phyloP scores from a whole-genome alignment of 1,284 basidiomycete genomes.

The Boletus smithii region DNA sequence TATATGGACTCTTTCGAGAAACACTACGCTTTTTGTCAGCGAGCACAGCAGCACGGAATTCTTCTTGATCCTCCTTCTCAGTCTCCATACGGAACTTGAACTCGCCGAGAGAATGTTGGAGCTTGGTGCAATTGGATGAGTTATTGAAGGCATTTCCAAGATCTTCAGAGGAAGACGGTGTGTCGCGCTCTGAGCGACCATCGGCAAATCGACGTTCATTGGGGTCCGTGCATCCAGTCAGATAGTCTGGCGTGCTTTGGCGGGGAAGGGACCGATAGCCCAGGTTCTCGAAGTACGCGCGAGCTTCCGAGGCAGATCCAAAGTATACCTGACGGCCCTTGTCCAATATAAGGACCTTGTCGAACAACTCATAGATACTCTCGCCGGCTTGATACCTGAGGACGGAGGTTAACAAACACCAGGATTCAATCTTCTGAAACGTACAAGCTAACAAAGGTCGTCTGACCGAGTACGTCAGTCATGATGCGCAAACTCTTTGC shows the following conservation, averaged over 20 bases:
- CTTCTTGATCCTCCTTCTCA: constrained; percentile 65
- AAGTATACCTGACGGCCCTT: constrained; percentile 84
- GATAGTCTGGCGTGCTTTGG: constrained; percentile 77
- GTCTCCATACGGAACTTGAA: constrained; percentile 67
- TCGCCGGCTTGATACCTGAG: constrained; percentile 80
- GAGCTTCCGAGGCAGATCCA: constrained; percentile 69
- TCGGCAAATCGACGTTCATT: constrained; percentile 84
- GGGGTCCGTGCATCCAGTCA: constrained; percentile 77
- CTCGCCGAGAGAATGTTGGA: constrained; percentile 52
- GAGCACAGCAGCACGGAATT: constrained; percentile 72
- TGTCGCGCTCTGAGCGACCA: constrained; percentile 59
- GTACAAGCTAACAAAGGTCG: constrained; percentile 75
- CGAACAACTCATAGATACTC: constrained; percentile 73
- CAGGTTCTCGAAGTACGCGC: constrained; percentile 73
- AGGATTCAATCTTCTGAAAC: constrained; percentile 29
- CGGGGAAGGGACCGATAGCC: constrained; percentile 74
- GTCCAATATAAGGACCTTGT: constrained; percentile 78
- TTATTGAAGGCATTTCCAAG: constrained; percentile 69
- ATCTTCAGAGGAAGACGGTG: constrained; percentile 70
- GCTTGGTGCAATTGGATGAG: constrained; percentile 50
- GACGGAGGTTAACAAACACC: constrained; percentile 16
- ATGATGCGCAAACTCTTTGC: constrained; percentile 69
- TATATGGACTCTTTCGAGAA: constrained; percentile 83
- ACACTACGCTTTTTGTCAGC: constrained; percentile 84
- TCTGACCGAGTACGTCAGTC: constrained; percentile 74